Base-by-base conservation (phyloP, 345 rosid species). In the Hypericum perforatum region DNA sequence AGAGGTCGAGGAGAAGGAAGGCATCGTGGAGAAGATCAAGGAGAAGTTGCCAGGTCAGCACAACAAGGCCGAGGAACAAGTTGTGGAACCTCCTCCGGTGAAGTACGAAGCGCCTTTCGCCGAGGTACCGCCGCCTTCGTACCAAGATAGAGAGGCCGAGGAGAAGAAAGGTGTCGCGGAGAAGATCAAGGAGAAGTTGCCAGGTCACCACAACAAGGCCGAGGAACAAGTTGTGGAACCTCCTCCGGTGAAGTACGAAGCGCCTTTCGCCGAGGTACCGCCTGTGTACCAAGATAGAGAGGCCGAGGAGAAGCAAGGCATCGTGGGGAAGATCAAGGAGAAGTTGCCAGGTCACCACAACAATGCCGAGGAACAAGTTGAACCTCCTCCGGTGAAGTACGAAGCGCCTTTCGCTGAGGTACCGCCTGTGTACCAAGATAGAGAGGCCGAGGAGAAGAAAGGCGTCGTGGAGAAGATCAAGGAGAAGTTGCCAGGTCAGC, bases 11-110 rank as follows among this genome's bases (percentile, higher is more conserved):
- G 95, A 80, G 66, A 74, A 76, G 63, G 79, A 77, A 5, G 78
- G 72, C 62, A 8, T 78, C 3, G 70, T 64, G 79, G 80, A 66
- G 73, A 82, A 72, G 48, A 54, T 64, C 9, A 52, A 70, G 16
- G 52, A 72, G 74, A 88, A 84, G 67, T 64, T 88, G 12, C 96
- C 96, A 40, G n/a, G n/a, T n/a, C n/a, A n/a, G n/a, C n/a, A n/a
- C n/a, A n/a, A n/a, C n/a, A n/a, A n/a, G n/a, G n/a, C n/a, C n/a
- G n/a, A n/a, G n/a, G n/a, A n/a, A n/a, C n/a, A n/a, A n/a, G n/a
- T n/a, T n/a, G n/a, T n/a, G n/a, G 32, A 22, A 1, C 32, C 16
- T 8, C 29, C 32, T 22, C 32, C 32, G 32, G 32, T 22, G 16
- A 41, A 60, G 32, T 45, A 65, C 0, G 66, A 51, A 36, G 50